These are phyloP conservation scores for Apium graveolens DNA, from an alignment of 129 eudicot species.

Conservation along the genomic window DNA sequence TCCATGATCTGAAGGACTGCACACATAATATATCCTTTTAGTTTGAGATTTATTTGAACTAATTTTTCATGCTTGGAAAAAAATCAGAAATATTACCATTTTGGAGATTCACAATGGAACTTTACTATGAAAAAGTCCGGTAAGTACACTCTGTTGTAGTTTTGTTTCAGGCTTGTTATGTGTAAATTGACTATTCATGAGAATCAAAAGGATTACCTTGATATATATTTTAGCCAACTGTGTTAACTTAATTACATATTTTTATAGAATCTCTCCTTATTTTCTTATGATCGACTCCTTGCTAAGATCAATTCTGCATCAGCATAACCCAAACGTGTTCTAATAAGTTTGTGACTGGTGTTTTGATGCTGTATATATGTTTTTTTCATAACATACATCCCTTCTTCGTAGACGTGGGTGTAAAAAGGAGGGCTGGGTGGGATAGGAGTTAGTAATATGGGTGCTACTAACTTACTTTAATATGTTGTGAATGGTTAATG, in stretches of 20 bases:
- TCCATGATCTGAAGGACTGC: not conserved
- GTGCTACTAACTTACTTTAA: not conserved
- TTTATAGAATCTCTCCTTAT: not conserved
- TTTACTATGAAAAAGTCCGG: constrained; percentile 42
- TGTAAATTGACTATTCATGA: no score
- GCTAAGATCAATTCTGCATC: not conserved
- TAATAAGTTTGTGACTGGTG: not conserved
- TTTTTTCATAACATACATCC: not conserved
- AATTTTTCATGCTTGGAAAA: constrained; percentile 7
- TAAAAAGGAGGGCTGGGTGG: not conserved
- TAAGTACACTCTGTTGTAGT: constrained; percentile 24
- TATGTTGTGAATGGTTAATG: not conserved
- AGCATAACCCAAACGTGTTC: not conserved
- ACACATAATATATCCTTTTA: not conserved
- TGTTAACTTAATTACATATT: not conserved
- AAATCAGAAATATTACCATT: constrained; percentile 55
- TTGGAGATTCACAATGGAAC: constrained; percentile 66
- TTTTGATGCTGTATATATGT: not conserved
- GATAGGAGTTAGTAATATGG: not conserved
- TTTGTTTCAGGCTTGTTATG: no score
- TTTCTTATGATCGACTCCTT: not conserved
- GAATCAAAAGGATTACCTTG: not conserved
- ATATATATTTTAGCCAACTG: not conserved
- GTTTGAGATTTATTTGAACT: not conserved
- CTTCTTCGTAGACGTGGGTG: not conserved